Percentiles rank a stretch among this genome's conserved stretches.
These are phyloP conservation scores for Phialophora verrucosa DNA, from an alignment of 2,329 filamentous ascomycete genomes.

Conservation along the genomic window DNA sequence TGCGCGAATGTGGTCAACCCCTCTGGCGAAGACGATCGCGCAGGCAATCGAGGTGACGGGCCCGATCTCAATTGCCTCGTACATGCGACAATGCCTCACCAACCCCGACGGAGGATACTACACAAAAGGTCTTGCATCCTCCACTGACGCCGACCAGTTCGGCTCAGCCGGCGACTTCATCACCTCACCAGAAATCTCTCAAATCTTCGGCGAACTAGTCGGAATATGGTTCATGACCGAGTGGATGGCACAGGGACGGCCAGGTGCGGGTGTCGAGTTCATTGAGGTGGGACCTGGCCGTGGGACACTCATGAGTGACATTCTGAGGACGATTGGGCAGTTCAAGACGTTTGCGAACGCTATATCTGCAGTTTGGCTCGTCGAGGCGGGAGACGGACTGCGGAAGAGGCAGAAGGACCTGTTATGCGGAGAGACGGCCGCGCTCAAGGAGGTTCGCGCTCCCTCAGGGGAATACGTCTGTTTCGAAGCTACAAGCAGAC, in stretches of 20 bases:
- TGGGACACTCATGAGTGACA: constrained; percentile 96
- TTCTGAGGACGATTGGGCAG: constrained; percentile 81
- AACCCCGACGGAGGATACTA: constrained; percentile 92
- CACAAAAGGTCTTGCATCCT: constrained; percentile 70
- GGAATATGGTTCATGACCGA: constrained; percentile 95
- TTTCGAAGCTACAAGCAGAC: constrained; percentile 75
- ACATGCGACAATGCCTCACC: constrained; percentile 98
- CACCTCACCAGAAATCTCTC: constrained; percentile 95
- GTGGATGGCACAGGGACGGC: constrained; percentile 89
- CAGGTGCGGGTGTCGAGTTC: constrained; percentile 75
- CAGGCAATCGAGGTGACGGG: constrained; percentile 89
- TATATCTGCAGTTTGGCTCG: constrained; percentile 87
- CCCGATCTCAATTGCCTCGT: constrained; percentile 87
- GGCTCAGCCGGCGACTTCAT: constrained; percentile 94
- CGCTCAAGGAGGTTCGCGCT: constrained; percentile 64
- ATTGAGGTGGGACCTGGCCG: constrained; percentile 94
- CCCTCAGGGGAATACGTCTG: constrained; percentile 55
- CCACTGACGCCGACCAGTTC: constrained; percentile 73
- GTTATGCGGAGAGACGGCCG: constrained; percentile 76
- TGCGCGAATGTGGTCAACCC: constrained; percentile 82
- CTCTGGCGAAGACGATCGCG: constrained; percentile 82
- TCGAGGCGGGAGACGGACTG: constrained; percentile 87
- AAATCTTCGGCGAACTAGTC: constrained; percentile 92
- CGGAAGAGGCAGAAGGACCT: constrained; percentile 77
- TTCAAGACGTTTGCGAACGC: constrained; percentile 78